Evolutionary conservation across 2,329 filamentous ascomycete genomes (phyloP).

Genomic region (Bisporella sp.): DNA sequence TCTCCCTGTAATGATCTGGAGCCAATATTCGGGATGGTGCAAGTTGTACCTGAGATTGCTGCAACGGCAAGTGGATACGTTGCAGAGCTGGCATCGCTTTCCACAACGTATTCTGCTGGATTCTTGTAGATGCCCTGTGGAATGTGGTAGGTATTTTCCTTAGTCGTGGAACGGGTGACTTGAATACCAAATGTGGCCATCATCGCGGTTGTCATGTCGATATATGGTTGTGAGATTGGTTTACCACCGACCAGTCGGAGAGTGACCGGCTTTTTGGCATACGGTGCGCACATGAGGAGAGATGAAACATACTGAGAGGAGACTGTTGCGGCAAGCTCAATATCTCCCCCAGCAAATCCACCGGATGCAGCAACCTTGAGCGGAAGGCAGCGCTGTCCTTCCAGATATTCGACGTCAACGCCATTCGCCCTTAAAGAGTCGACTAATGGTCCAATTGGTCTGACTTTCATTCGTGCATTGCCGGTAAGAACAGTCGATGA

Average conservation of each 20-base stretch:
- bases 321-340: slow-evolving; percentile 88
- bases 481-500: slow-evolving; percentile 78
- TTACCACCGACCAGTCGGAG: slow-evolving; percentile 90
- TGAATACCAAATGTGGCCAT: slow-evolving; percentile 86
- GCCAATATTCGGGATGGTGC: slow-evolving; percentile 94
- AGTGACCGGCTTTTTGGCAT: slow-evolving; percentile 89
- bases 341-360: slow-evolving; percentile 78
- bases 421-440: slow-evolving; percentile 85
- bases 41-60: slow-evolving; percentile 91
- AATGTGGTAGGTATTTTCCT: slow-evolving; percentile 90
- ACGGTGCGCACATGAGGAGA: slow-evolving; percentile 92
- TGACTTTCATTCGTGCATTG: slow-evolving; percentile 91
- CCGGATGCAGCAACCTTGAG: slow-evolving; percentile 74
- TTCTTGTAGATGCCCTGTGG: slow-evolving; percentile 79
- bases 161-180: slow-evolving; percentile 68
- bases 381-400: slow-evolving; percentile 76
- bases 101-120: slow-evolving; percentile 79
- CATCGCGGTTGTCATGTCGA: slow-evolving; percentile 98
- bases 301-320: slow-evolving; percentile 99
- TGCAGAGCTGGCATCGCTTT: slow-evolving; percentile 96
- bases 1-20: slow-evolving; percentile 89
- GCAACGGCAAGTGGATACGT: slow-evolving; percentile 93
- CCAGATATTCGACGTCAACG: slow-evolving; percentile 79
- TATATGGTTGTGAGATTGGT: slow-evolving; percentile 93
- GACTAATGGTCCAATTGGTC: slow-evolving; percentile 88